Percentiles rank a stretch among this genome's conserved stretches.
Evolutionary conservation across 176 grass and related monocot species (phyloP).

Genomic region (Carex parvula): DNA sequence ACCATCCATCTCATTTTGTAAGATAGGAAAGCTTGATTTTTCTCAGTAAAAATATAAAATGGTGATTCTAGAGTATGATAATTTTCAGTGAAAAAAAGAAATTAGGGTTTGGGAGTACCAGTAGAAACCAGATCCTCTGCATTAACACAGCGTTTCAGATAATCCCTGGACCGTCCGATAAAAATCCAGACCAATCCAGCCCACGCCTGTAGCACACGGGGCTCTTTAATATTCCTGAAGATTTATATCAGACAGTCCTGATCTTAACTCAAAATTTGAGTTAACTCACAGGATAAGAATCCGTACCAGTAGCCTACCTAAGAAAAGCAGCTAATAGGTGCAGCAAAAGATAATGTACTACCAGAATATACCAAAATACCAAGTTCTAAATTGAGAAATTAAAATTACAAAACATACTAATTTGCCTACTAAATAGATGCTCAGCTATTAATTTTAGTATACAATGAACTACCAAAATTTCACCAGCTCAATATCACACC

Average conservation of each 20-base stretch:
- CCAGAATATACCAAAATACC: background rate
- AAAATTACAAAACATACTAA: background rate
- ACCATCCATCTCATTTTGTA: background rate
- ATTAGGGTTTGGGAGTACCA: background rate
- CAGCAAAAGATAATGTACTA: background rate
- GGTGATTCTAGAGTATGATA: background rate
- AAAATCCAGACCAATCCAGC: no score
- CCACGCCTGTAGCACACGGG: no score
- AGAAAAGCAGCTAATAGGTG: background rate
- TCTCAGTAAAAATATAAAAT: background rate
- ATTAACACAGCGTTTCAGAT: no score
- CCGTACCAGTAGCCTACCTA: background rate
- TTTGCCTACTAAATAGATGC: conserved; percentile 19
- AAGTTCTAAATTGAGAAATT: background rate
- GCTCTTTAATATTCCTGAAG: no score
- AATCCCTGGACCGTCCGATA: no score
- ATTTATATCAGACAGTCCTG: no score
- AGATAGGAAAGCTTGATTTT: background rate
- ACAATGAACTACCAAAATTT: background rate
- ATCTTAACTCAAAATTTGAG: no score
- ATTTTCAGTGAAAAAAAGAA: background rate
- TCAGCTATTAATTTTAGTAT: background rate
- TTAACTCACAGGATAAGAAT: no score
- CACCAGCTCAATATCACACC: background rate
- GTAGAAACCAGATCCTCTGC: no score